Base-by-base conservation (phyloP, 164 flowering plant species). In the Tetrastigma voinierianum region DNA sequence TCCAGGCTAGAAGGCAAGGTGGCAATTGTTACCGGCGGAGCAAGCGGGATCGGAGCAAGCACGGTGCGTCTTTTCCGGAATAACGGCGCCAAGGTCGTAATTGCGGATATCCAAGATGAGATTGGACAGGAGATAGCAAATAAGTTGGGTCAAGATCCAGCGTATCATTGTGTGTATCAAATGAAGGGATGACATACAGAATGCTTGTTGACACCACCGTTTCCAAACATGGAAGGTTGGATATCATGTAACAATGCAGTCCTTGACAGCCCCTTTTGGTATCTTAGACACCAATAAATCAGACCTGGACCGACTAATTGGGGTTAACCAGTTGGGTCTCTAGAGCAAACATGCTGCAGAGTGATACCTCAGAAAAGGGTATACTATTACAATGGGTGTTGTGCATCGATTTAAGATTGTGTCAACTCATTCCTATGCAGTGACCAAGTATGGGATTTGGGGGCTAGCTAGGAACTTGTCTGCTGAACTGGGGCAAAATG, bases 11-110 rank as follows among this genome's bases (percentile, higher is more conserved):
- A n/a, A n/a, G n/a, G n/a, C n/a, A 76, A 76, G 58, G 73, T 76
- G 45, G 73, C 76, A 1, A 68, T 76, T 3, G 49, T 76, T 10
- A 76, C 79, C 20, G 73, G 79, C 1, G 76, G 79, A 2, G 79
- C 76, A 4, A 46, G 65, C 12, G 73, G 79, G 1, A 72, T 76
- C 8, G 79, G 79, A 3, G 79, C 46, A 43, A 64, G 64, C n/a
- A 15, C 76, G 9, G 76, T 51, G 24, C 46, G 51, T 0, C 62
- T 76, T 14, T 76, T 72, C 23, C 49, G 9, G 3, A 14, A 61
- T n/a, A 46, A 76, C 25, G 76, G 79, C 8, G 73, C 79, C 25
- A 72, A 72, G 24, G 68, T 72, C 4, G 57, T 72, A 12, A 61
- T 76, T 1, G 76, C 73, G 8, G 79, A 74, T 47, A 54, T 78